phyloP scores from a whole-genome alignment of 129 eudicot genomes.

The Helianthus tuberosus region DNA sequence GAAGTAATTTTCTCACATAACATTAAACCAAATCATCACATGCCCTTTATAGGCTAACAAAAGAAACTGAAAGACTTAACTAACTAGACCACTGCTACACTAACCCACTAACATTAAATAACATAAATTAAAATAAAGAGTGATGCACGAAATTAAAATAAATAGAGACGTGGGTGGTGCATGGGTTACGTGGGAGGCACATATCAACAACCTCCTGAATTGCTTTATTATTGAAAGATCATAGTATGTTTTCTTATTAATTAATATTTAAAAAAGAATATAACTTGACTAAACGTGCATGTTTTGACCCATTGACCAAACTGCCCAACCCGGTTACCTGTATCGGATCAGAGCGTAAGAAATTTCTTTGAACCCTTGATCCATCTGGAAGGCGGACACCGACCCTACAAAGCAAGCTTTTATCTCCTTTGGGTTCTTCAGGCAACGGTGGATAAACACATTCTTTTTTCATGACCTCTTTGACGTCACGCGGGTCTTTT shows the following conservation, averaged over 20 bases:
- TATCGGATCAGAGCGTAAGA: conserved; percentile 66
- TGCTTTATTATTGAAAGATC: not conserved
- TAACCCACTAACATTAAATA: too few relatives aligned
- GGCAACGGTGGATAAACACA: conserved; percentile 63
- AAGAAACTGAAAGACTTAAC: too few relatives aligned
- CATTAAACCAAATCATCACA: too few relatives aligned
- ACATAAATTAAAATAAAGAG: too few relatives aligned
- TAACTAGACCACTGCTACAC: too few relatives aligned
- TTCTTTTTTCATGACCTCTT: conserved; percentile 26
- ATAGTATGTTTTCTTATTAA: not conserved
- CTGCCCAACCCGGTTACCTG: conserved; percentile 40
- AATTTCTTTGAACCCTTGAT: conserved; percentile 77
- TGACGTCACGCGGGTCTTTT: conserved; percentile 27
- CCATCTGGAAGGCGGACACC: conserved; percentile 93
- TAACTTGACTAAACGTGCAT: not conserved
- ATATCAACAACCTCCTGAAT: conserved; percentile 5
- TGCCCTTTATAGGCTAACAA: too few relatives aligned
- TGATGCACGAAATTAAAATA: too few relatives aligned
- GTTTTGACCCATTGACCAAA: conserved; percentile 5
- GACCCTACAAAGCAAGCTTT: conserved; percentile 70
- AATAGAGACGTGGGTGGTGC: too few relatives aligned
- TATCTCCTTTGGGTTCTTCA: conserved; percentile 81
- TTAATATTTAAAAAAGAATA: too few relatives aligned
- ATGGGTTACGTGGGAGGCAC: too few relatives aligned
- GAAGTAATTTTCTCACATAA: too few relatives aligned